Conservation (phyloP, 148 eudicot genomes). For the Fagopyrum tataricum region DNA sequence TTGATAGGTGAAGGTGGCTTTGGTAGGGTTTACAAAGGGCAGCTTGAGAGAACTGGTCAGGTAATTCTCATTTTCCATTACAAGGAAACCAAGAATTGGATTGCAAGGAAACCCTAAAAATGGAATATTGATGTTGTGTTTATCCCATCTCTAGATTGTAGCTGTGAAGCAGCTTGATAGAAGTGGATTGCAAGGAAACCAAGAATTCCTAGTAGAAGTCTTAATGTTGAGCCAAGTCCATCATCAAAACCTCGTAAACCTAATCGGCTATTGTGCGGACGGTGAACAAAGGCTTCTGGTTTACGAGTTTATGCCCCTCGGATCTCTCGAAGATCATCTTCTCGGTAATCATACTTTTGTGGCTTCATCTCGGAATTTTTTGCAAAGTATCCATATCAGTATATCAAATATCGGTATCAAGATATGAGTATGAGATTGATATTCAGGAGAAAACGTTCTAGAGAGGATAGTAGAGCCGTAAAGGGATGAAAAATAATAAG, state of each 20-base stretch:
- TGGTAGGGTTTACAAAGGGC: slow-evolving; percentile 65
- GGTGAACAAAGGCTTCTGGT: slow-evolving; percentile 66
- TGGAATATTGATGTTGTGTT: background rate
- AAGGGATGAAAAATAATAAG: too few relatives aligned
- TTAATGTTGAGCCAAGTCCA: slow-evolving; percentile 43
- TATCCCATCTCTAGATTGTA: slow-evolving; percentile 25
- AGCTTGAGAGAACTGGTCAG: slow-evolving; percentile 41
- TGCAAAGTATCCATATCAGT: too few relatives aligned
- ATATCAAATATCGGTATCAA: too few relatives aligned
- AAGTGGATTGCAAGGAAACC: slow-evolving; percentile 40
- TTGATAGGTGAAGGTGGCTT: slow-evolving; percentile 71
- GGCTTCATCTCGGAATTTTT: too few relatives aligned
- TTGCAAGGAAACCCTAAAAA: background rate
- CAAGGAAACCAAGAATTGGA: too few relatives aligned
- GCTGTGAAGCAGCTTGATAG: slow-evolving; percentile 46
- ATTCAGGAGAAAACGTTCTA: too few relatives aligned
- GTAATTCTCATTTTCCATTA: slow-evolving; percentile 20
- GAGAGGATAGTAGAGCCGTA: too few relatives aligned
- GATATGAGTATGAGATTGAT: too few relatives aligned
- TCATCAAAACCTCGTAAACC: slow-evolving; percentile 40
- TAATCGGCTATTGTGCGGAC: slow-evolving; percentile 54
- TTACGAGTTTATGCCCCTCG: slow-evolving; percentile 51
- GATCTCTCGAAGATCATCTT: slow-evolving; percentile 63
- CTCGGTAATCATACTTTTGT: slow-evolving; percentile 24
- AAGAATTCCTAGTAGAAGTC: slow-evolving; percentile 46